Percentiles rank a stretch among this genome's conserved stretches.
phyloP scores from a whole-genome alignment of 2,329 filamentous ascomycete genomes.

The Aphanoascus verrucosus region DNA sequence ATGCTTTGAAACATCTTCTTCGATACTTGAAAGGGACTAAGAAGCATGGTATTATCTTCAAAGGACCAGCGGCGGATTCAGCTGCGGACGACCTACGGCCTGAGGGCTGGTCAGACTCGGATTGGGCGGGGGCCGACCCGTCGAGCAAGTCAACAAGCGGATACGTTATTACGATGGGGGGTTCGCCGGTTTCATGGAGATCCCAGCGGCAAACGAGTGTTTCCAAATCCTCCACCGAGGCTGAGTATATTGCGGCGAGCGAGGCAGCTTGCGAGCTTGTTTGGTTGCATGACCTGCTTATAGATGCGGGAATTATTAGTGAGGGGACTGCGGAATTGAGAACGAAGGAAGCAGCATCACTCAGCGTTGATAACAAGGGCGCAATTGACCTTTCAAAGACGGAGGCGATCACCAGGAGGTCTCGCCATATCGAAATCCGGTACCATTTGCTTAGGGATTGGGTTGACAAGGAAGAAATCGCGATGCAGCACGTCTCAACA shows the following conservation, averaged over 20 bases:
- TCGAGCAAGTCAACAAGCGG: no score
- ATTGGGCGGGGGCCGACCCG: no score
- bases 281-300: constrained; percentile 1
- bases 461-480: constrained; percentile 1
- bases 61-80: no score
- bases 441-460: constrained; percentile 1
- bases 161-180: no score
- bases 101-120: no score
- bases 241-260: constrained; percentile 4
- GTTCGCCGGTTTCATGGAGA: no score
- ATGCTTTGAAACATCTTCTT: no score
- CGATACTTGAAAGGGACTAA: no score
- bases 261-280: constrained; percentile 2
- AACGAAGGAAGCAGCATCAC: no score
- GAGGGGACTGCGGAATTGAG: no score
- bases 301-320: not conserved
- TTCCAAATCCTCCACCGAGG: constrained; percentile 3
- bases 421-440: not conserved
- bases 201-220: not conserved
- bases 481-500: not conserved
- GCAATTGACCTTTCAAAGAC: constrained; percentile 3
- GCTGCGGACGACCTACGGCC: no score
- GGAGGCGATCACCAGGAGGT: not conserved
- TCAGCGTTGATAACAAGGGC: constrained; percentile 2
- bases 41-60: no score